phyloP scores from a whole-genome alignment of 345 rosid genomes.

The Corchorus capsularis region DNA sequence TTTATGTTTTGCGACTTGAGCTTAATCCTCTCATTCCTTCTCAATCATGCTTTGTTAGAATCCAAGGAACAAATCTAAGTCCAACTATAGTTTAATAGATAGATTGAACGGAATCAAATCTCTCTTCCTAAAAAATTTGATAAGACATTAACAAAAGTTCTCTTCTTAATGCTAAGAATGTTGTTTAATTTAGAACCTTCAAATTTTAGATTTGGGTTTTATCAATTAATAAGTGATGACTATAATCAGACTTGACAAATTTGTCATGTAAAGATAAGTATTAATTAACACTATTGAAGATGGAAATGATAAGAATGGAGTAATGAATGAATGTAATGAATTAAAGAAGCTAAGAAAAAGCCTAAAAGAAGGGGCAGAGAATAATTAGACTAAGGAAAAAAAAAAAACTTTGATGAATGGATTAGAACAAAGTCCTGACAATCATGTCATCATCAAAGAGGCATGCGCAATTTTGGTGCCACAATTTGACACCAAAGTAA shows the following conservation, averaged over 20 bases:
- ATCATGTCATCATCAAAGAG: conserved; percentile 38
- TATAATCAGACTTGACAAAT: no score
- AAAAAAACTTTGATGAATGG: conserved; percentile 13
- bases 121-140: conserved; percentile 1
- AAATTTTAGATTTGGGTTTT: no score
- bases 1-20: conserved; percentile 7
- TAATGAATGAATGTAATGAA: no score
- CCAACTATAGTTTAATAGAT: not conserved
- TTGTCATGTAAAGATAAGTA: not conserved
- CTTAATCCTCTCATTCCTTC: conserved; percentile 19
- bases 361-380: not conserved
- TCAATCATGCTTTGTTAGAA: conserved; percentile 40
- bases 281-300: no score
- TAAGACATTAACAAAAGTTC: not conserved
- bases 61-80: conserved; percentile 27
- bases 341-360: not conserved
- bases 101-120: conserved; percentile 14
- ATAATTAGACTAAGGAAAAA: not conserved
- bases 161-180: no score
- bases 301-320: no score
- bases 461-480: conserved; percentile 44
- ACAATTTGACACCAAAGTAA: not conserved
- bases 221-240: no score
- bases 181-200: no score
- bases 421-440: conserved; percentile 40